Percentiles rank a stretch among this genome's conserved stretches.
phyloP scores from a whole-genome alignment of 768 basidiomycete genomes.

The Thelephora aurantiotincta region DNA sequence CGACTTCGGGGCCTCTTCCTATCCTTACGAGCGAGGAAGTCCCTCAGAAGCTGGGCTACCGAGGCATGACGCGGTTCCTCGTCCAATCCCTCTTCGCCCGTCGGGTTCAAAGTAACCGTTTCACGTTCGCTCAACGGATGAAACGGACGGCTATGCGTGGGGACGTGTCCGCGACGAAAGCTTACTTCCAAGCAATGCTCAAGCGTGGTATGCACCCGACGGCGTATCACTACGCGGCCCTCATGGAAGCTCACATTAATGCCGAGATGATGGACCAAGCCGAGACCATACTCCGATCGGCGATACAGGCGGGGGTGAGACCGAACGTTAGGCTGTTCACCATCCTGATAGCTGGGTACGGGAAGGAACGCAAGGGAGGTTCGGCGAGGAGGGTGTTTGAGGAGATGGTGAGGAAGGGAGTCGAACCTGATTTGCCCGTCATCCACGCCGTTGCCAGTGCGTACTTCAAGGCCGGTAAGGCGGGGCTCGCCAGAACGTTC shows the following conservation, averaged over 20 bases:
- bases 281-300: slow-evolving; percentile 37
- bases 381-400: slow-evolving; percentile 41
- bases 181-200: slow-evolving; percentile 44
- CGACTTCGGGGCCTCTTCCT: too few species aligned
- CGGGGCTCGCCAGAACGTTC: slow-evolving; percentile 33
- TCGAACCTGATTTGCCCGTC: slow-evolving; percentile 56
- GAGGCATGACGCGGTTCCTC: slow-evolving; percentile 24
- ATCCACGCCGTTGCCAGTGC: slow-evolving; percentile 62
- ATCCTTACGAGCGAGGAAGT: too few species aligned
- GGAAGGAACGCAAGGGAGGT: slow-evolving; percentile 39
- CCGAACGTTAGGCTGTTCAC: slow-evolving; percentile 64
- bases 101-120: slow-evolving; percentile 38
- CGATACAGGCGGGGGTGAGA: slow-evolving; percentile 31
- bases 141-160: slow-evolving; percentile 41
- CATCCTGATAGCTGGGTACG: slow-evolving; percentile 60
- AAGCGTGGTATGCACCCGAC: slow-evolving; percentile 59
- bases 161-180: slow-evolving; percentile 32
- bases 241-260: slow-evolving; percentile 61
- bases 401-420: slow-evolving; percentile 43
- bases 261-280: slow-evolving; percentile 48
- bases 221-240: slow-evolving; percentile 54
- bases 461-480: slow-evolving; percentile 43
- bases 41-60: slow-evolving; percentile 14
- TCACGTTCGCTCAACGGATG: slow-evolving; percentile 48
- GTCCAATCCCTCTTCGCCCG: slow-evolving; percentile 32